Evolutionary conservation across 2,329 filamentous ascomycete species (phyloP).

Genomic region (Ophiostoma sp.): DNA sequence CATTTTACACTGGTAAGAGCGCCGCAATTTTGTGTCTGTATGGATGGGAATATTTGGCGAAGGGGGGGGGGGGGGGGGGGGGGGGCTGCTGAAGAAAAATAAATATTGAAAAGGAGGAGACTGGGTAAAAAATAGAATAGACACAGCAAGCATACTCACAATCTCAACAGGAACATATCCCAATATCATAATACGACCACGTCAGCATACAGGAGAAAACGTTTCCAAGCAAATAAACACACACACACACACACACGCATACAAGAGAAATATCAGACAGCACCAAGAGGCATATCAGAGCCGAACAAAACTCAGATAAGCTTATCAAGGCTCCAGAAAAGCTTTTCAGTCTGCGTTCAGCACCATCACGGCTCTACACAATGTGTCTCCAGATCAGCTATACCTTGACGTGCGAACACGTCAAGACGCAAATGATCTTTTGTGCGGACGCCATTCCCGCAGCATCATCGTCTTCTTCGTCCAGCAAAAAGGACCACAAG

Average conservation of each 20-base stretch:
- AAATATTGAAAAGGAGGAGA: background rate
- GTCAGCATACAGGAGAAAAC: background rate
- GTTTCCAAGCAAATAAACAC: background rate
- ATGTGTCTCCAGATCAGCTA: slow-evolving; percentile 56
- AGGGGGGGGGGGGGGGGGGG: background rate
- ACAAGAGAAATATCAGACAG: background rate
- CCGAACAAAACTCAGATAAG: background rate
- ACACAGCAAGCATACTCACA: background rate
- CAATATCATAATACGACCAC: background rate
- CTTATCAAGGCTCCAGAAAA: background rate
- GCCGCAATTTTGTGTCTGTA: background rate
- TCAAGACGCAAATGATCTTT: slow-evolving; percentile 47
- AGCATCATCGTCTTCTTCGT: background rate
- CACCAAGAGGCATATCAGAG: background rate
- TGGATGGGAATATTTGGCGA: background rate
- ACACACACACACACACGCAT: too few species aligned
- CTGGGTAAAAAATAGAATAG: background rate
- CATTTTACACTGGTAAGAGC: background rate
- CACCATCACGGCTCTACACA: background rate
- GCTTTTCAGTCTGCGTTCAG: background rate
- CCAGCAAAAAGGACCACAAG: background rate
- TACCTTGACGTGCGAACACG: slow-evolving; percentile 53
- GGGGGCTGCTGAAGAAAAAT: background rate
- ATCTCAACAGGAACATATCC: background rate
- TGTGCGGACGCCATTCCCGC: slow-evolving; percentile 44